These are phyloP conservation scores for Volutella citrinella DNA, from an alignment of 2,329 filamentous ascomycete genomes.

Conservation along the genomic window DNA sequence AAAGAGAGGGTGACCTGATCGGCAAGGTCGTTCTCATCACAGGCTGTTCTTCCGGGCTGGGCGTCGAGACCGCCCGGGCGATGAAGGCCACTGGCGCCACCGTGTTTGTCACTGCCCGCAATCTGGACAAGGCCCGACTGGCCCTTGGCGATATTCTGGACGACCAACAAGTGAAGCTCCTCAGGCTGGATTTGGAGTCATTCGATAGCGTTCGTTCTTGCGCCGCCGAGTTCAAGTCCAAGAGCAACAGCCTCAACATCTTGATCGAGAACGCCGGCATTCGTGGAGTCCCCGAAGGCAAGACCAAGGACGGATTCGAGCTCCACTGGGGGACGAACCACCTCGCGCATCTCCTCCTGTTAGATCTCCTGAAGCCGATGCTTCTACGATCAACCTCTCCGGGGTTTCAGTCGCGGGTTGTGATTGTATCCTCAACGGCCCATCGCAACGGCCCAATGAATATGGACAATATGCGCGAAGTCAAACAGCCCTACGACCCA, in stretches of 20 bases:
- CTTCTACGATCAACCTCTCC: conserved; percentile 29
- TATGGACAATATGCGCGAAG: conserved; percentile 19
- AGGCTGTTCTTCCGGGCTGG: conserved; percentile 41
- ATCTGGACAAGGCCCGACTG: conserved; percentile 20
- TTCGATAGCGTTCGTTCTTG: conserved; percentile 23
- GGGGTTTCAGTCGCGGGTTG: conserved; percentile 27
- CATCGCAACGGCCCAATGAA: conserved; percentile 12
- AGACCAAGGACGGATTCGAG: conserved; percentile 41
- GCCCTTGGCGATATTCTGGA: conserved; percentile 16
- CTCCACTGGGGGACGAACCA: conserved; percentile 43
- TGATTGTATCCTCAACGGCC: conserved; percentile 27
- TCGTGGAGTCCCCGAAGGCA: conserved; percentile 33
- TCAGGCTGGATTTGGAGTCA: conserved; percentile 24
- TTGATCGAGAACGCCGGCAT: conserved; percentile 45
- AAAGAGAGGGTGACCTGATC: conserved; percentile 27
- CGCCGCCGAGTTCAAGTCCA: conserved; percentile 15
- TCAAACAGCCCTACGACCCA: conserved; percentile 24
- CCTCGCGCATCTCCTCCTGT: conserved; percentile 41
- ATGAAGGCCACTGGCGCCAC: conserved; percentile 35
- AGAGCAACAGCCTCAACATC: conserved; percentile 24
- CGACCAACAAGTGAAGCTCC: conserved; percentile 13
- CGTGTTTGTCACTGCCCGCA: conserved; percentile 23
- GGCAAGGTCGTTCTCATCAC: conserved; percentile 42
- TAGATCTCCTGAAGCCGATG: conserved; percentile 37
- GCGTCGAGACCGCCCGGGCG: conserved; percentile 42